A percentile compares a stretch with the other conserved stretches of the same genome.
Conservation (phyloP, 2,329 filamentous ascomycete species). For the Hypomyces rosellus region DNA sequence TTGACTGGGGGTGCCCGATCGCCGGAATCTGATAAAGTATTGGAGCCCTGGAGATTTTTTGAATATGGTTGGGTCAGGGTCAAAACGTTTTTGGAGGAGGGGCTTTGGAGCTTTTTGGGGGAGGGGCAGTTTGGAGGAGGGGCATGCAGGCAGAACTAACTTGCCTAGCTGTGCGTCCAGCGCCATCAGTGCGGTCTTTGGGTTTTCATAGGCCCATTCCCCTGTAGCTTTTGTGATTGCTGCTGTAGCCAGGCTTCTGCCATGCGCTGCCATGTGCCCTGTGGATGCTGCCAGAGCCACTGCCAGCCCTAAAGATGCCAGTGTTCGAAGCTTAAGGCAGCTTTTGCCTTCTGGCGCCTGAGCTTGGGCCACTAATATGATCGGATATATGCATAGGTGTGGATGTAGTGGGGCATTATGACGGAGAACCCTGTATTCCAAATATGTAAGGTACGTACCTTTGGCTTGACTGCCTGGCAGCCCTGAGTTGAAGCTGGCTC, state of each 20-base stretch:
- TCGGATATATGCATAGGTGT: conserved; percentile 9
- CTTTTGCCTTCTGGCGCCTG: neutral
- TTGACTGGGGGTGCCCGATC: conserved; percentile 3
- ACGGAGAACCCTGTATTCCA: neutral
- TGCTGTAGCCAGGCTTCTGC: too few relatives aligned
- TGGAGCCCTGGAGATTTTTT: neutral
- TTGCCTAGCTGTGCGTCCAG: too few relatives aligned
- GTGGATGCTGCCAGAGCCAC: conserved; percentile 5
- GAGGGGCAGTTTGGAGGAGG: too few relatives aligned
- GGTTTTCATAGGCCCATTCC: conserved; percentile 1
- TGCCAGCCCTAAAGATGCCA: conserved; percentile 5
- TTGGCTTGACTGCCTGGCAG: neutral
- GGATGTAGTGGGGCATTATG: neutral
- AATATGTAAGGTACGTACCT: neutral
- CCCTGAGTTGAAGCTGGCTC: neutral
- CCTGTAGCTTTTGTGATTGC: conserved; percentile 7
- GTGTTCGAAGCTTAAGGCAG: neutral
- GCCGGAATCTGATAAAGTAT: conserved; percentile 6
- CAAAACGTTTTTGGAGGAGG: conserved; percentile 8
- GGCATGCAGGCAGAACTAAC: too few relatives aligned
- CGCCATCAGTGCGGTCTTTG: neutral
- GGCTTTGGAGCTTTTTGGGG: neutral
- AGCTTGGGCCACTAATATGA: neutral
- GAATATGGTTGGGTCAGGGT: conserved; percentile 8
- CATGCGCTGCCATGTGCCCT: conserved; percentile 11